A percentile compares a stretch with the other conserved stretches of the same genome.
phyloP scores from a whole-genome alignment of 331 rosid species.

The Cydonia oblonga region DNA sequence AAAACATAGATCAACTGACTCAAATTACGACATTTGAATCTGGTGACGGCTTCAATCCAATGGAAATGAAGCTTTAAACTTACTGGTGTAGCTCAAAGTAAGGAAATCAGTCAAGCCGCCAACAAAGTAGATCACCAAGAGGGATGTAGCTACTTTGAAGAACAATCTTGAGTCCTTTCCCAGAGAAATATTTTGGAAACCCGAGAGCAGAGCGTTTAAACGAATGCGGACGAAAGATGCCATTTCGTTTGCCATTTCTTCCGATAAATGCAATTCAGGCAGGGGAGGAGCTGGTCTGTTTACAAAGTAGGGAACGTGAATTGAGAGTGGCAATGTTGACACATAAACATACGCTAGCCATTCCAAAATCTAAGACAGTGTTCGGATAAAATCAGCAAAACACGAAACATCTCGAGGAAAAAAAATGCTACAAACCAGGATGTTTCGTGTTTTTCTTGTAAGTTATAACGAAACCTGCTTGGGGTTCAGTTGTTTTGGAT shows the following conservation, averaged over 20 bases:
- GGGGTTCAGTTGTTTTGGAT: too few species aligned
- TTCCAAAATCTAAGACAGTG: background rate
- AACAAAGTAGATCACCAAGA: constrained; percentile 48
- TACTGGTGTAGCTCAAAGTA: constrained; percentile 66
- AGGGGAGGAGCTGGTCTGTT: constrained; percentile 93
- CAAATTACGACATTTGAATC: background rate
- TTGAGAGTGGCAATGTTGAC: background rate
- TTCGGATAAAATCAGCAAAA: background rate
- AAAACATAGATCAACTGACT: constrained; percentile 2
- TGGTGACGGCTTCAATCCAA: background rate
- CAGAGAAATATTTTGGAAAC: constrained; percentile 61
- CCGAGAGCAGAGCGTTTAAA: constrained; percentile 52
- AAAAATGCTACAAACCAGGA: background rate
- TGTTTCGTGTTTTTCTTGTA: background rate
- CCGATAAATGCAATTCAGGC: constrained; percentile 67
- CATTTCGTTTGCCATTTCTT: constrained; percentile 65
- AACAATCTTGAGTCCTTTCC: constrained; percentile 70
- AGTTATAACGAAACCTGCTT: too few species aligned
- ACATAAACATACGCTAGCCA: background rate
- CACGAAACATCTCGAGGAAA: background rate
- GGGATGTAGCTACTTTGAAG: constrained; percentile 73
- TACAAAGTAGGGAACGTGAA: background rate
- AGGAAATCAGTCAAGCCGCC: constrained; percentile 81
- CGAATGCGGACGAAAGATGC: constrained; percentile 39
- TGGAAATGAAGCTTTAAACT: constrained; percentile 39